Base-by-base conservation (phyloP, 2,329 filamentous ascomycete species). In the Neurospora sp. region DNA sequence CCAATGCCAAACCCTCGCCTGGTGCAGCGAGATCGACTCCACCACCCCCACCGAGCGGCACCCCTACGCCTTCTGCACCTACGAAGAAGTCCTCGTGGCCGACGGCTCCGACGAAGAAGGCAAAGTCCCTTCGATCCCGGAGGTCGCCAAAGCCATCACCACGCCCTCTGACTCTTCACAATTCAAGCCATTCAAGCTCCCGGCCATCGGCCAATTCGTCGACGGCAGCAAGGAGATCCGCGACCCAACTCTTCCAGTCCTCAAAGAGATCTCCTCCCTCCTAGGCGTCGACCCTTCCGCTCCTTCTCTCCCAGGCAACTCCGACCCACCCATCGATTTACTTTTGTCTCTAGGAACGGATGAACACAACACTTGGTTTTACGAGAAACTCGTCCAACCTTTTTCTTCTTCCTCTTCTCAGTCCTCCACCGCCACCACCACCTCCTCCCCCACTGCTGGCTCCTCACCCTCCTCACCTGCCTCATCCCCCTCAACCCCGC, bases 181-280 rank as follows among this genome's bases (percentile, higher is more conserved):
- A 33, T 75, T 75, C 73, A 75, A 75, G 66, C 74, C 75, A 6
- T 76, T 75, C 73, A 73, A 73, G 66, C 72, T 75, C n/a, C 73
- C 74, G 11, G 68, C 72, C 2, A 58, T 58, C 11, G 75, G 71
- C 17, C 72, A 75, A 19, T 76, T 75, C 46, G 74, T 76, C 40
- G 74, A 76, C 70, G 75, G 74, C 69, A 76, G 73, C 72, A 75
- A 73, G 42, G 71, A 73, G 62, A 72, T 76, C 62, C 74, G 73
- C 11, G 73, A 76, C 66, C 75, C 73, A 4, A 74, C 74, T 0
- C 66, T 76, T 0, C 73, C 75, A 40, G 73, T 75, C 2, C 42
- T 75, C 33, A 75, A 75, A 62, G 74, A 75, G 66, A 73, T 75
- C 23, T 71, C 71, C 1, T 68, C 70, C 7, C 68, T 75, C 3